These are phyloP conservation scores for Claviceps purpurea DNA, from an alignment of 2,329 filamentous ascomycete genomes.

Conservation along the genomic window DNA sequence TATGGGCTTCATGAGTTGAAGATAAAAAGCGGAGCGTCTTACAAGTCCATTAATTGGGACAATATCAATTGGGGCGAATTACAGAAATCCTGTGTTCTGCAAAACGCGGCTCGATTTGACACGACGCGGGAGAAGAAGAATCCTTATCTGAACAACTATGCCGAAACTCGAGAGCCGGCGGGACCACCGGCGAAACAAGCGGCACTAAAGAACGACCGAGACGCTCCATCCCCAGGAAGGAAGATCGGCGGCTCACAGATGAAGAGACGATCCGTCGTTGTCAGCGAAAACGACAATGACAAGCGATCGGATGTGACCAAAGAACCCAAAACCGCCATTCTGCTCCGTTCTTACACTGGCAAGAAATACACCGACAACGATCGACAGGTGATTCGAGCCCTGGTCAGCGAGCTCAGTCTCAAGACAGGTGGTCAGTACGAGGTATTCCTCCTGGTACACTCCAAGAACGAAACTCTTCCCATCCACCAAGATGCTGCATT, in stretches of 20 bases:
- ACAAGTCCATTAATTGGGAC: conserved; percentile 41
- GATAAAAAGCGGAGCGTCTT: conserved; percentile 28
- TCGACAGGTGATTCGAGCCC: conserved; percentile 62
- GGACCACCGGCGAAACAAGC: conserved; percentile 7
- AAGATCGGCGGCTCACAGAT: conserved; percentile 5
- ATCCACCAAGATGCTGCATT: conserved; percentile 46
- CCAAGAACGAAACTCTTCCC: conserved; percentile 47
- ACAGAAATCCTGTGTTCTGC: conserved; percentile 50
- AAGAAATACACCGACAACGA: conserved; percentile 69
- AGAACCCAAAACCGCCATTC: conserved; percentile 52
- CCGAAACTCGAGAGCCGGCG: conserved; percentile 16
- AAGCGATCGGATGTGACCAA: conserved; percentile 13
- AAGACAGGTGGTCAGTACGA: conserved; percentile 70
- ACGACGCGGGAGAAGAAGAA: conserved; percentile 27
- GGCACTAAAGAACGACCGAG: background rate
- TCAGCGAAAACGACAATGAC: background rate
- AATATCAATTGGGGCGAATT: conserved; percentile 57
- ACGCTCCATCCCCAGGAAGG: background rate
- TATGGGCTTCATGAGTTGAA: conserved; percentile 43
- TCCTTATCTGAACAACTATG: conserved; percentile 28
- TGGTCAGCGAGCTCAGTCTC: conserved; percentile 64
- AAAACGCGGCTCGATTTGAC: conserved; percentile 53
- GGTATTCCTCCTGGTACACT: conserved; percentile 66
- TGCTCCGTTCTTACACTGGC: conserved; percentile 64
- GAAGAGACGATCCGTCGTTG: conserved; percentile 4